Evolutionary conservation across 2,329 filamentous ascomycete species (phyloP), one percentile per base, ranked within the genome.

Genomic region (Colletotrichum salicis): DNA sequence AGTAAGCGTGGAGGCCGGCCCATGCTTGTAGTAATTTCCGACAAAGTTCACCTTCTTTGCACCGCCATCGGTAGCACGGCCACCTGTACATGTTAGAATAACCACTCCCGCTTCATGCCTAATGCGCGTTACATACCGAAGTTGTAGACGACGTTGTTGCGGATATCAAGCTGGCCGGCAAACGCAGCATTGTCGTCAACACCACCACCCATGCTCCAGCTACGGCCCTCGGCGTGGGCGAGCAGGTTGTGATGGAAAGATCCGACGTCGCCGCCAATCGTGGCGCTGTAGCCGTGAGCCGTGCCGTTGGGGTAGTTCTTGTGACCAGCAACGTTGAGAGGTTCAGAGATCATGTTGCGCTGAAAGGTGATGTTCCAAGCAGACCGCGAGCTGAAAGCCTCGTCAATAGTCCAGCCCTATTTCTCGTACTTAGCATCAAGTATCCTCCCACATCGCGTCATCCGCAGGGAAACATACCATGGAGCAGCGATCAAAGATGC

Each of bases 81-180:
- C 35, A 13, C 73, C 71, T 73, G 19, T 15, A 12, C 2, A 41
- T 52, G 59, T 55, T 27, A 52, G 10, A 8, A 27, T 24, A 13
- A 5, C n/a, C 12, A 2, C 2, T 4, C n/a, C 24, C 2, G 7
- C 22, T 8, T 24, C 0, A 48, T 12, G 10, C 19, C 5, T 19
- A 4, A 1, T 27, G 29, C n/a, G 15, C n/a, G 15, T 3, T 29
- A 64, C 62, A 15, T 64, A 58, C 79, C 80, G 60, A 80, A 81
- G 67, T 81, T 81, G 71, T 81, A 81, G 1, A 81, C 79, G 19
- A 82, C 79, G 54, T 81, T 81, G 71, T 81, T 81, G 5, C 80
- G 76, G 7, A 81, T 78, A 56, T 81, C 80, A 1, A 81, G 73
- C 22, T 75, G 74, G 1, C 80, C 79, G 11, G 77, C 76, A 56